Conservation (phyloP, 495 filamentous ascomycete species). For the Amphirosellinia nigrospora region DNA sequence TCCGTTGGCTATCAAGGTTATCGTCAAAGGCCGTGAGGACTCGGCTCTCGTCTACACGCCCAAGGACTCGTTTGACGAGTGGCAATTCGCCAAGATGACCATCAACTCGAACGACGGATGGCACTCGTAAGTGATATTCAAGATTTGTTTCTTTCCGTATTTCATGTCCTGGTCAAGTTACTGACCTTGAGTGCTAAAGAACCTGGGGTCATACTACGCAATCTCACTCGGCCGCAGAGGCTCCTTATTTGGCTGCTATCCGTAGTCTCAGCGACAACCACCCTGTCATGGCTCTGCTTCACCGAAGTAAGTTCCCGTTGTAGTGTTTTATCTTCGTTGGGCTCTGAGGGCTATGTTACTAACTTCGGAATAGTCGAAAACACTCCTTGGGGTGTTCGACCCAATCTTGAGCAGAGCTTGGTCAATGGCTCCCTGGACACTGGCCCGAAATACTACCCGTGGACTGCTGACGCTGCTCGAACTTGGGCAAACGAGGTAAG, state of each 20-base stretch:
- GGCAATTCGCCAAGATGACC: constrained; percentile 49
- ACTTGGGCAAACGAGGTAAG: constrained; percentile 17
- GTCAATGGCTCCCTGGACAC: constrained; percentile 31
- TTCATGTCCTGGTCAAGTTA: background rate
- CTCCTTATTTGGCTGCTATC: constrained; percentile 42
- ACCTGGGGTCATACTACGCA: constrained; percentile 40
- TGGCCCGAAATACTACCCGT: constrained; percentile 21
- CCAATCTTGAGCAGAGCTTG: constrained; percentile 31
- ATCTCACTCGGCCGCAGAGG: constrained; percentile 43
- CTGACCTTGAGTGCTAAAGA: background rate
- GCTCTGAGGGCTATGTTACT: no score
- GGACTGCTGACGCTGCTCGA: constrained; percentile 23
- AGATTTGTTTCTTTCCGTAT: background rate
- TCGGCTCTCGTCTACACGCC: constrained; percentile 44
- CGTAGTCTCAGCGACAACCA: constrained; percentile 41
- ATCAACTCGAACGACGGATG: constrained; percentile 48
- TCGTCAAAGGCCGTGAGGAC: constrained; percentile 38
- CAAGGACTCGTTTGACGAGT: constrained; percentile 40
- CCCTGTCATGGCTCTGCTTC: constrained; percentile 35
- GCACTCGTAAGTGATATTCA: constrained; percentile 27
- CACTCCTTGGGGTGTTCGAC: constrained; percentile 38
- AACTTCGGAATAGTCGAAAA: constrained; percentile 31
- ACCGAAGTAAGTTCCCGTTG: constrained; percentile 38
- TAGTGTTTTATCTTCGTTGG: constrained; percentile 28
- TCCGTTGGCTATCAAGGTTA: constrained; percentile 43